Conservation (phyloP, 2,329 filamentous ascomycete genomes). For the Aquanectria penicillioides region DNA sequence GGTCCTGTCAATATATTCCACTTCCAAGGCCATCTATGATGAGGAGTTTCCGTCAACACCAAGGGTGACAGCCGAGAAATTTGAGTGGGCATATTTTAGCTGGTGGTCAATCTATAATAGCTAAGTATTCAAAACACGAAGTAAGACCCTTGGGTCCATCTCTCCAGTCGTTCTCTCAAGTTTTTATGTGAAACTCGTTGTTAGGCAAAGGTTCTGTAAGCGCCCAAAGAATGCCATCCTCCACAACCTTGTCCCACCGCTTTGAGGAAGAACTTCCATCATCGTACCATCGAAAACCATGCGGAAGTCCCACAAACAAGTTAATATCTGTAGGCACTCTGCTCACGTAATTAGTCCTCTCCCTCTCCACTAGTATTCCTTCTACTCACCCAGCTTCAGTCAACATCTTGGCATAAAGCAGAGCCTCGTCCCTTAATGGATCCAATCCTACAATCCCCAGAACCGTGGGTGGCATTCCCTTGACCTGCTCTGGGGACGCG, state of each 20-base stretch:
- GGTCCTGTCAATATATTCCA: too few relatives aligned
- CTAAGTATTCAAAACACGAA: too few relatives aligned
- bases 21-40: too few relatives aligned
- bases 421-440: constrained; percentile 57
- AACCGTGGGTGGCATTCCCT: constrained; percentile 53
- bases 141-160: too few relatives aligned
- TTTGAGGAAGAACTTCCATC: constrained; percentile 16
- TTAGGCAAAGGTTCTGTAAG: not conserved
- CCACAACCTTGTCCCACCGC: constrained; percentile 24
- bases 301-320: constrained; percentile 20
- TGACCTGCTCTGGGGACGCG: constrained; percentile 43
- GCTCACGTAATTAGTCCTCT: not conserved
- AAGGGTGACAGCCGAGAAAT: too few relatives aligned
- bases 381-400: constrained; percentile 53
- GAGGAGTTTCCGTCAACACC: too few relatives aligned
- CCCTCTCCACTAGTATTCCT: not conserved
- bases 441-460: constrained; percentile 58
- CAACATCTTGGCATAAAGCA: constrained; percentile 56
- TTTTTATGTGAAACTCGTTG: constrained; percentile 17
- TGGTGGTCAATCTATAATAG: too few relatives aligned
- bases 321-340: constrained; percentile 31
- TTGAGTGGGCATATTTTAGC: too few relatives aligned
- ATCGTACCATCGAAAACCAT: constrained; percentile 23
- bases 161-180: too few relatives aligned
- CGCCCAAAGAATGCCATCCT: constrained; percentile 22